Conservation (phyloP, 2,329 filamentous ascomycete genomes). For the Rachicladosporium sp. region DNA sequence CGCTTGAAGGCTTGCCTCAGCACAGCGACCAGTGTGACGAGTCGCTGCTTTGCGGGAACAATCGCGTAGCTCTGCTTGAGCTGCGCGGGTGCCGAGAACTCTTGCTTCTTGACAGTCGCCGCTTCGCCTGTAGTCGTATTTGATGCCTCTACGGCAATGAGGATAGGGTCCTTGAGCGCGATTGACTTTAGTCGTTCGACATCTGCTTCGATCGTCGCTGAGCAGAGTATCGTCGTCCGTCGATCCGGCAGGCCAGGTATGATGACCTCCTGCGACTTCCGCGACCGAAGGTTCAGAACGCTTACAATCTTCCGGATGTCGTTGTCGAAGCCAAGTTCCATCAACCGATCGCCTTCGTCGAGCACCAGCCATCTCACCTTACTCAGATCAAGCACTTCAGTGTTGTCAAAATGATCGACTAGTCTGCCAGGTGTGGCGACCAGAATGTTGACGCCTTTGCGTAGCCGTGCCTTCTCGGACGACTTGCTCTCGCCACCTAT, state of each 20-base stretch:
- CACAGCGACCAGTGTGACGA: conserved; percentile 75
- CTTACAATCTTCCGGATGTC: conserved; percentile 80
- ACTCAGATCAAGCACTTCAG: conserved; percentile 74
- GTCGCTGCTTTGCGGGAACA: conserved; percentile 74
- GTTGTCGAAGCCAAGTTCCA: conserved; percentile 95
- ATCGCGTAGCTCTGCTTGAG: conserved; percentile 86
- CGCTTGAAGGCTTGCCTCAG: conserved; percentile 80
- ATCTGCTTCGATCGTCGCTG: conserved; percentile 95
- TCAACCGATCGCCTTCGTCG: conserved; percentile 93
- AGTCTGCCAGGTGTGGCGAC: conserved; percentile 88
- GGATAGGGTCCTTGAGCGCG: conserved; percentile 81
- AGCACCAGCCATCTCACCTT: conserved; percentile 88
- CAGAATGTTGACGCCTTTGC: conserved; percentile 90
- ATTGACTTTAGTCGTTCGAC: conserved; percentile 90
- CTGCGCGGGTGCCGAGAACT: conserved; percentile 77
- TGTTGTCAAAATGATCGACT: conserved; percentile 85
- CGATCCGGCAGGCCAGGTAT: conserved; percentile 58
- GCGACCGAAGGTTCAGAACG: conserved; percentile 56
- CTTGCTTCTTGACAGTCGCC: conserved; percentile 35
- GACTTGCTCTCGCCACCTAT: conserved; percentile 62
- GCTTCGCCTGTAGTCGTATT: conserved; percentile 34
- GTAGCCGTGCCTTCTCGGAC: conserved; percentile 80
- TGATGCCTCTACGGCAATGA: conserved; percentile 58
- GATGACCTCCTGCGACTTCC: conserved; percentile 47
- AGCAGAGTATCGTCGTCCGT: conserved; percentile 81